phyloP scores from a whole-genome alignment of 805 yeast species.

The Clavispora carvajalis region DNA sequence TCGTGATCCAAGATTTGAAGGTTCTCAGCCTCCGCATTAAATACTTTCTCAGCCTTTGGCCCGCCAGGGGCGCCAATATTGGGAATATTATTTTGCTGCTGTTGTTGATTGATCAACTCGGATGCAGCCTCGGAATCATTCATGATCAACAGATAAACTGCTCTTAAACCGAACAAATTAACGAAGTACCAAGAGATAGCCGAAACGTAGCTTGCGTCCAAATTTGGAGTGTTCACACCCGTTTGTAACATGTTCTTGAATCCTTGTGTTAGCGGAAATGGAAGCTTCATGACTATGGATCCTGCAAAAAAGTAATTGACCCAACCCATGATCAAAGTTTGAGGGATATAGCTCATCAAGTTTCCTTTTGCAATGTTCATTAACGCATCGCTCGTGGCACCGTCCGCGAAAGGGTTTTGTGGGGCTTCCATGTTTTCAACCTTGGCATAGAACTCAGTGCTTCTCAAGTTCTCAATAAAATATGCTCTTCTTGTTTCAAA shows the following conservation, averaged over 20 bases:
- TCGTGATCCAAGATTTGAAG: constrained; percentile 56
- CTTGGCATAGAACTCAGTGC: constrained; percentile 54
- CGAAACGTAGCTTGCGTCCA: constrained; percentile 89
- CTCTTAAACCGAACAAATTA: constrained; percentile 74
- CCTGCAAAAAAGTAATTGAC: constrained; percentile 91
- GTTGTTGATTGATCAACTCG: constrained; percentile 40
- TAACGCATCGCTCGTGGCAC: constrained; percentile 66
- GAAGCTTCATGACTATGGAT: constrained; percentile 70
- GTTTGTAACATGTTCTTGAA: constrained; percentile 91
- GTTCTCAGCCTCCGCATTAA: constrained; percentile 68
- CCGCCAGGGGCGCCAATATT: constrained; percentile 50
- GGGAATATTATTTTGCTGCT: constrained; percentile 33
- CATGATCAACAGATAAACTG: constrained; percentile 68
- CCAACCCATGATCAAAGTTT: constrained; percentile 94
- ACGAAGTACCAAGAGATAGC: constrained; percentile 95
- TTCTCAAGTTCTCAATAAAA: constrained; percentile 43
- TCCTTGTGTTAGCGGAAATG: constrained; percentile 84
- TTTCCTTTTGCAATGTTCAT: constrained; percentile 76
- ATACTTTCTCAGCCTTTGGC: constrained; percentile 58
- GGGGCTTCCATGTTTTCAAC: constrained; percentile 34
- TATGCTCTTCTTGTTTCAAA: constrained; percentile 50
- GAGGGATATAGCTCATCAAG: constrained; percentile 81
- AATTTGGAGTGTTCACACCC: constrained; percentile 77
- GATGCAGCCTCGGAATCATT: constrained; percentile 46
- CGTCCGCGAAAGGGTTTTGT: constrained; percentile 64